phyloP scores from a whole-genome alignment of 176 grass and related monocot species.

The Ananas comosus region DNA sequence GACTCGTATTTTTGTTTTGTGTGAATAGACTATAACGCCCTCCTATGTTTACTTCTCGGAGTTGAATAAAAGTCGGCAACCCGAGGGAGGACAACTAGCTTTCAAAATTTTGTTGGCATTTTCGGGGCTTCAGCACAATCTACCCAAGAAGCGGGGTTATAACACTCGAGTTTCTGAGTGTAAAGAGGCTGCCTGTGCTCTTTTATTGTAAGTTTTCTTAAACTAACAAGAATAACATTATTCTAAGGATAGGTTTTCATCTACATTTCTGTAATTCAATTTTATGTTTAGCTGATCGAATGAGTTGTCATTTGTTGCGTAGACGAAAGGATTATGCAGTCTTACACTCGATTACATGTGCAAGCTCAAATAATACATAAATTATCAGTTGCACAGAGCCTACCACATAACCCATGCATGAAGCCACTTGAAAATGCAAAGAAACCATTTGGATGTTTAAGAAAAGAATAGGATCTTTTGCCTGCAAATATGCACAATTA shows the following conservation, averaged over 20 bases:
- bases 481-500: no score
- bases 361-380: no score
- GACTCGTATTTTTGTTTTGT: constrained; percentile 3
- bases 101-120: constrained; percentile 97
- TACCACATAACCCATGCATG: no score
- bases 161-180: constrained; percentile 80
- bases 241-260: neutral
- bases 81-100: constrained; percentile 26
- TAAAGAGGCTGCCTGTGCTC: constrained; percentile 63
- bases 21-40: constrained; percentile 48
- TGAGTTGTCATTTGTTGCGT: no score
- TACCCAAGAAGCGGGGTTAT: constrained; percentile 78
- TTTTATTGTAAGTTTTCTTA: constrained; percentile 52
- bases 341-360: no score
- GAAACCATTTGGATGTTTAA: neutral
- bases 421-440: constrained; percentile 7
- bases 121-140: constrained; percentile 83
- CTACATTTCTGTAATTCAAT: neutral
- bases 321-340: no score
- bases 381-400: no score
- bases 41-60: constrained; percentile 55
- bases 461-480: no score
- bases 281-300: neutral
- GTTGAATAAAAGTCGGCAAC: constrained; percentile 39
- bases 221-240: neutral